Evolutionary conservation across 805 yeast genomes (phyloP), one percentile per base, ranked within the genome.

Genomic region (Cyberlindnera amylophila): DNA sequence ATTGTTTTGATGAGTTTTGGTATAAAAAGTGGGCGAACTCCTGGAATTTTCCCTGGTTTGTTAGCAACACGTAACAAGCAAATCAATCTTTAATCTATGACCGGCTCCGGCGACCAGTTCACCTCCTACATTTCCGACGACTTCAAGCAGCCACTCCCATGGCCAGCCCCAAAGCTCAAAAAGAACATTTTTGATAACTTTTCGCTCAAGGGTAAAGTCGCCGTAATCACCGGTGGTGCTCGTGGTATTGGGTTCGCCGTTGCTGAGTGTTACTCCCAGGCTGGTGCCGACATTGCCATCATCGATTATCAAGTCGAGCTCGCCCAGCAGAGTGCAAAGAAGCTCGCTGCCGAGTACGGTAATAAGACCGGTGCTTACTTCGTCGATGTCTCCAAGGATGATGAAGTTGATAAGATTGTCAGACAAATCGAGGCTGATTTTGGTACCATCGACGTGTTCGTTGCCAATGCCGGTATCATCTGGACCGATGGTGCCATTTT

Each of bases 391-490:
- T 47, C 57, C 26, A 54, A 58, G 19, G 52, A 50, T 31, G 54
- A 44, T 3, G 54, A 49, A 6, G 63, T 62, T 6, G 58, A 58
- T 23, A 35, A 42, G 14, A 51, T 48, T 12, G 51, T 74, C 23
- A 39, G 46, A 18, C 47, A 49, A 29, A 77, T 80, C 47, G 75
- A 70, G 49, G 50, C 64, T 45, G 95, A 86, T 57, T 87, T 88
- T 60, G 80, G 81, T 42, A 77, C 77, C 47, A 78, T 88, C 51
- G 96, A 88, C 63, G 68, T 86, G 21, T 82, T 86, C 56, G 93
- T 88, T 36, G 95, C 95, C 54, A 88, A 88, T 62, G 96, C 96
- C 12, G 96, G 96, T 32, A 79, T 86, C 36, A 81, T 88, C 13
- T 87, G 95, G 95, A 72, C 78, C 17, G 70, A 75, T 23, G 89